Conservation (phyloP, 1,284 basidiomycete genomes). For the Ustilago vetiveriae region DNA sequence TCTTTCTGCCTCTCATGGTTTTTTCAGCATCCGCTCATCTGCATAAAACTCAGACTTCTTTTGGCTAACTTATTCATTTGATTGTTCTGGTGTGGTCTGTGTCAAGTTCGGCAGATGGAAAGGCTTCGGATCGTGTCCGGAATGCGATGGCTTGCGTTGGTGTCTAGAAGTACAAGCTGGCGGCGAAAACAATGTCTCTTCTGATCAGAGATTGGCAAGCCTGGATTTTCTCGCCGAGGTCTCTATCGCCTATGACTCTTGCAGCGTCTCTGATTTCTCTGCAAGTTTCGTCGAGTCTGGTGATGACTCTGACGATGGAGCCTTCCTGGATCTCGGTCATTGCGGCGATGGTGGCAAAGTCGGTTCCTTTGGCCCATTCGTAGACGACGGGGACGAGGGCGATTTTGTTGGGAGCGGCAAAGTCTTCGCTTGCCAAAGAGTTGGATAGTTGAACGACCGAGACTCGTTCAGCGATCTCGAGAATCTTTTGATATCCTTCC, state of each 20-base stretch:
- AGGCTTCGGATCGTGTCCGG: no score
- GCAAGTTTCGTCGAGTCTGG: constrained; percentile 94
- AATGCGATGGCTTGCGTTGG: no score
- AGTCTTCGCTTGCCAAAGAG: constrained; percentile 69
- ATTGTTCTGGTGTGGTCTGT: no score
- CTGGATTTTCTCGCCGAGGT: constrained; percentile 97
- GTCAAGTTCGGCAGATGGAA: no score
- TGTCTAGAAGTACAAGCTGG: constrained; percentile 62
- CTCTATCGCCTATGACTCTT: constrained; percentile 93
- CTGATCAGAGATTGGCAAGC: constrained; percentile 85
- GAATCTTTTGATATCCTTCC: constrained; percentile 79
- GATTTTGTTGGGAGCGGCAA: constrained; percentile 41
- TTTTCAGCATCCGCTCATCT: no score
- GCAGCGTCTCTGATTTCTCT: constrained; percentile 96
- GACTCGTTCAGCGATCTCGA: constrained; percentile 84
- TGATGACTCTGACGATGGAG: constrained; percentile 95
- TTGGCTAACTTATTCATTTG: no score
- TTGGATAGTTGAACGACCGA: constrained; percentile 80
- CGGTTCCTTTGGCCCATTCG: constrained; percentile 98
- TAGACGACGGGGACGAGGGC: constrained; percentile 95
- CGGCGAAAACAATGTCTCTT: constrained; percentile 66
- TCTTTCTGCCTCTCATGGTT: no score
- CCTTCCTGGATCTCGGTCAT: constrained; percentile 96
- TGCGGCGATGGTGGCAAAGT: constrained; percentile 90
- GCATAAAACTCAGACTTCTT: no score